Base-by-base conservation (phyloP, 116 monocot species). In the Dioscorea cayenensis region DNA sequence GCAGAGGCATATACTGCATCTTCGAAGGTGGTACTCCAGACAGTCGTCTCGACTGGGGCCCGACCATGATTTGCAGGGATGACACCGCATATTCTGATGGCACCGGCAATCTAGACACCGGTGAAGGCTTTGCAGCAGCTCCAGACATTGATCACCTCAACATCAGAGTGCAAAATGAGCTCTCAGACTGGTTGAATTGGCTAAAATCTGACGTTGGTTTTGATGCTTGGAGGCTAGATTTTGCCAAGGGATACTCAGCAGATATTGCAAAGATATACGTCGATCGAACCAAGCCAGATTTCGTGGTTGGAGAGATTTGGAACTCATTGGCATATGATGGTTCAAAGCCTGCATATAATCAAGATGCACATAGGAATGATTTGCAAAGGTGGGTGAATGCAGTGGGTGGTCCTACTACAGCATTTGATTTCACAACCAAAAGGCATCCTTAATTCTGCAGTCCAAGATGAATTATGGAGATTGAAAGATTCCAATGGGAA, bases 361-460 rank as follows among this genome's bases (percentile, higher is more conserved):
- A 82, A 27, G 73, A 89, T 51, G 76, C 75, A 18, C 76, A 76
- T 76, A 61, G 84, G 20, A 79, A 80, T 50, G 80, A 84, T 70
- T 36, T 90, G 18, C 66, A 78, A 0, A 62, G 70, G 16, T 90
- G 90, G 86, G 68, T 70, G 14, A 16, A 73, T 1, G 51, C 67
- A 0, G 76, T 84, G 1, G 80, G 78, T 3, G 76, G 68, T 7
- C 51, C 63, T 12, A 76, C 86, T 0, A 66, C 65, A 49, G 77
- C 80, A 7, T 86, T 86, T 58, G 90, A 86, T 67, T 83, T 84
- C 69, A 90, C 86, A 1, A 86, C 90, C 90, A 1, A 84, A 90
- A 75, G 86, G 83, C 20, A 72, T 90, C 1, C 70, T 85, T 64
- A 74, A 82, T 22, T 37, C 60, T 1, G 81, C 79, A 2, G 85